Evolutionary conservation across 768 basidiomycete species (phyloP).

Genomic region (Boletus insuetus): DNA sequence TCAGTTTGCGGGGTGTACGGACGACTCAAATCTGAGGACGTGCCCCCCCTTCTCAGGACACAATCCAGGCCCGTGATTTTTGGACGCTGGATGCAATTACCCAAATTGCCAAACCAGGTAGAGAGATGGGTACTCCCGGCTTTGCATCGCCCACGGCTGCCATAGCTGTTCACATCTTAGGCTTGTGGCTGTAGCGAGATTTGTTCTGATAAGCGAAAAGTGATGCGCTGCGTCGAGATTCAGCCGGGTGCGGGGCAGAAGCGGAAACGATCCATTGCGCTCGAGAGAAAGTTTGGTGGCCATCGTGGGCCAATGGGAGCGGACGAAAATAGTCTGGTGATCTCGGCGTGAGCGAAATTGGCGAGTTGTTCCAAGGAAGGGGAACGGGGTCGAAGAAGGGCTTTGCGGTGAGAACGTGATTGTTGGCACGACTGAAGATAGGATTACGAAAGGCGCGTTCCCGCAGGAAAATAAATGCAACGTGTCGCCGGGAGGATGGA

Average conservation of each 20-base stretch:
- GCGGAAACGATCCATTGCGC: background rate
- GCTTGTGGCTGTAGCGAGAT: background rate
- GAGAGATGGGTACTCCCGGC: conserved; percentile 2
- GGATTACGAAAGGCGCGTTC: conserved; percentile 2
- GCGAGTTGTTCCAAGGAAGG: conserved; percentile 10
- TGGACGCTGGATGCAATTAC: background rate
- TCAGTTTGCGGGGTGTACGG: background rate
- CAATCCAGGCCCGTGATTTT: conserved; percentile 16
- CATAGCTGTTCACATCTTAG: conserved; percentile 1
- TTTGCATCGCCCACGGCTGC: conserved; percentile 9
- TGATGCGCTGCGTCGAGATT: background rate
- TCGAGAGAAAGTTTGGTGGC: background rate
- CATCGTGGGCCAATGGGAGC: conserved; percentile 10
- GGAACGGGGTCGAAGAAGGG: conserved; percentile 6
- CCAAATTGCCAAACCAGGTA: background rate
- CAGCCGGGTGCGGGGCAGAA: background rate
- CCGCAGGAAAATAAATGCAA: background rate
- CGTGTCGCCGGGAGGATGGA: background rate
- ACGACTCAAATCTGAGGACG: background rate
- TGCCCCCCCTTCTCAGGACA: conserved; percentile 2
- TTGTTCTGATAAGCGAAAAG: background rate
- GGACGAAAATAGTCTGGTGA: conserved; percentile 11
- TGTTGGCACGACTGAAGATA: background rate
- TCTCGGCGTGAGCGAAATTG: conserved; percentile 16
- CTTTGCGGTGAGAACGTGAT: conserved; percentile 11